These are phyloP conservation scores for Silene conica DNA, from an alignment of 148 eudicot species.

Conservation along the genomic window DNA sequence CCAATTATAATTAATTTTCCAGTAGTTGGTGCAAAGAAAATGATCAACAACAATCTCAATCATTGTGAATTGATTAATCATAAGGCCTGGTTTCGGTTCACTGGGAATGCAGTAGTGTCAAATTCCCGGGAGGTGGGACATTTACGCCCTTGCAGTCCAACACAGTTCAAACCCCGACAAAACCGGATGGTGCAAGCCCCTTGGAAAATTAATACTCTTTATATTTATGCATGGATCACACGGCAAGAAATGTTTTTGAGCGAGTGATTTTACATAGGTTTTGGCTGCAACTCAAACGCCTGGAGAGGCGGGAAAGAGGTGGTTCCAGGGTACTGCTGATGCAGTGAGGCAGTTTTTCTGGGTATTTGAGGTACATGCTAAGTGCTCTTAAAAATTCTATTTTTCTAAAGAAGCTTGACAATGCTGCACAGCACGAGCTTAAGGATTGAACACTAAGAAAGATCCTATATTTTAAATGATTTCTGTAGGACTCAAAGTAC, in stretches of 20 bases:
- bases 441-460: neutral
- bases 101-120: too few relatives aligned
- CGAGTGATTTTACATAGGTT: constrained; percentile 23
- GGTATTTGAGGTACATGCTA: constrained; percentile 31
- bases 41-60: too few relatives aligned
- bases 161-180: neutral
- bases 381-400: neutral
- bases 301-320: constrained; percentile 36
- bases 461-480: neutral
- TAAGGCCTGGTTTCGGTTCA: too few relatives aligned
- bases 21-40: too few relatives aligned
- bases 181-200: neutral
- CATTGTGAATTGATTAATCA: too few relatives aligned
- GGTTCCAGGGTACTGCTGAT: constrained; percentile 51
- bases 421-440: neutral
- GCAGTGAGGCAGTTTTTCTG: constrained; percentile 42
- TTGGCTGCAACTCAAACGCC: constrained; percentile 50
- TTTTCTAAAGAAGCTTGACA: neutral
- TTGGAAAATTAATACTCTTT: neutral
- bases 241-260: neutral
- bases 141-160: neutral
- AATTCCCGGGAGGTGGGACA: too few relatives aligned
- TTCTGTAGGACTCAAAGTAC: constrained; percentile 58
- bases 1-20: too few relatives aligned
- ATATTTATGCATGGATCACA: neutral